Conservation (phyloP, 1,139 yeast species). For the Sugiyamaella neomexicana region DNA sequence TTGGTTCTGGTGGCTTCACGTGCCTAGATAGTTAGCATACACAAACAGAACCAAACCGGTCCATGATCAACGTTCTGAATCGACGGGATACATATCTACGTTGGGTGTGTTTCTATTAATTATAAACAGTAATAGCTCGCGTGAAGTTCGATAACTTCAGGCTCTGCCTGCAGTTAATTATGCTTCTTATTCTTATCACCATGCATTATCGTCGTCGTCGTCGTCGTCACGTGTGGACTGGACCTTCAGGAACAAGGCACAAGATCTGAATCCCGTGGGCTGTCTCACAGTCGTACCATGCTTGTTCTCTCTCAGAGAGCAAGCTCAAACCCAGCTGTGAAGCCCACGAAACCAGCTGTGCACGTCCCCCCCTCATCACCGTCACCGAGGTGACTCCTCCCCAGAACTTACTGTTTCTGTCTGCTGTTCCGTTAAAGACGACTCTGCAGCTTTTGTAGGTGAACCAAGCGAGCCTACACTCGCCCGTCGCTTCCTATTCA, state of each 20-base stretch:
- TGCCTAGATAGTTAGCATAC: slow-evolving; percentile 17
- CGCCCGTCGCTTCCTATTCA: slow-evolving; percentile 17
- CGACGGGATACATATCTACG: no score
- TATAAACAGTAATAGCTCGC: neutral
- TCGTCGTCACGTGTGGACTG: neutral
- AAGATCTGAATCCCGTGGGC: no score
- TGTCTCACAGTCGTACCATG: no score
- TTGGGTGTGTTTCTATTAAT: neutral
- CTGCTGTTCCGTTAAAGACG: slow-evolving; percentile 23
- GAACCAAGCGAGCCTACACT: slow-evolving; percentile 13
- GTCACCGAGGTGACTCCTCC: slow-evolving; percentile 1
- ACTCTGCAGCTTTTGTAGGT: slow-evolving; percentile 14
- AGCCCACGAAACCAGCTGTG: neutral
- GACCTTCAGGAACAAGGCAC: no score
- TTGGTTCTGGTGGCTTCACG: slow-evolving; percentile 26
- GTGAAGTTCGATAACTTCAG: neutral
- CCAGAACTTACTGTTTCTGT: slow-evolving; percentile 23
- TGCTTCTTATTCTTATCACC: slow-evolving; percentile 6
- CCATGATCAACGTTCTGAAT: neutral
- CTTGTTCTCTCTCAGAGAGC: no score
- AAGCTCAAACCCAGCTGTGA: no score
- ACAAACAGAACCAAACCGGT: neutral
- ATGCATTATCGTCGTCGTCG: neutral
- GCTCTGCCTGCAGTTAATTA: slow-evolving; percentile 3
- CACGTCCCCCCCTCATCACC: neutral